Evolutionary conservation across 73 alveolate species (phyloP).

Genomic region (Paramecium sonneborni): DNA sequence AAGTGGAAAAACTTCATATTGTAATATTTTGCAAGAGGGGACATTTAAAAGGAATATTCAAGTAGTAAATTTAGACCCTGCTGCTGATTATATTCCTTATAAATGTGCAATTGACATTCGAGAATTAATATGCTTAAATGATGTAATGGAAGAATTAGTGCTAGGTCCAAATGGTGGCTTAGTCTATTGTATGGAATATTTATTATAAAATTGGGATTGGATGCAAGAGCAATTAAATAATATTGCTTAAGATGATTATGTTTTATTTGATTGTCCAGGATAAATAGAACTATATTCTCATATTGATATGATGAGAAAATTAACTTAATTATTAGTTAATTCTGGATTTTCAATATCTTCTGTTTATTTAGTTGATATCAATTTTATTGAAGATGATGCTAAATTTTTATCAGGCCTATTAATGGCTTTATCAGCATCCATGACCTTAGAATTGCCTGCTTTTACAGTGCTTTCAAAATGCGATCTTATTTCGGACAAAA

Average conservation of each 20-base stretch:
- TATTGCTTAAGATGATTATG: conserved; percentile 83
- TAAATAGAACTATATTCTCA: conserved; percentile 97
- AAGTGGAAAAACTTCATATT: conserved; percentile 94
- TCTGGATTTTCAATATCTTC: conserved; percentile 92
- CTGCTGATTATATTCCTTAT: conserved; percentile 96
- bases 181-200: conserved; percentile 88
- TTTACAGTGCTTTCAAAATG: conserved; percentile 80
- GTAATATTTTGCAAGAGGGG: conserved; percentile 88
- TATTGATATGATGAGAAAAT: conserved; percentile 91
- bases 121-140: conserved; percentile 81
- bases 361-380: conserved; percentile 92
- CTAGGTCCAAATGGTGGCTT: conserved; percentile 94
- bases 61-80: conserved; percentile 98
- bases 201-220: conserved; percentile 82
- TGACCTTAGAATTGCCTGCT: conserved; percentile 97
- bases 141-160: conserved; percentile 85
- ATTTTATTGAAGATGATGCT: conserved; percentile 90
- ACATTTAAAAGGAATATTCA: conserved; percentile 84
- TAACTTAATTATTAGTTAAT: conserved; percentile 75
- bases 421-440: conserved; percentile 97
- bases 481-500: conserved; percentile 69
- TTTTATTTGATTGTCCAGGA: conserved; percentile 93
- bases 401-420: conserved; percentile 92
- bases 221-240: conserved; percentile 79
- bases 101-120: conserved; percentile 89